Percentiles rank a stretch among this genome's conserved stretches.
These are phyloP conservation scores for Pichia exigua DNA, from an alignment of 805 yeast genomes.

Conservation along the genomic window DNA sequence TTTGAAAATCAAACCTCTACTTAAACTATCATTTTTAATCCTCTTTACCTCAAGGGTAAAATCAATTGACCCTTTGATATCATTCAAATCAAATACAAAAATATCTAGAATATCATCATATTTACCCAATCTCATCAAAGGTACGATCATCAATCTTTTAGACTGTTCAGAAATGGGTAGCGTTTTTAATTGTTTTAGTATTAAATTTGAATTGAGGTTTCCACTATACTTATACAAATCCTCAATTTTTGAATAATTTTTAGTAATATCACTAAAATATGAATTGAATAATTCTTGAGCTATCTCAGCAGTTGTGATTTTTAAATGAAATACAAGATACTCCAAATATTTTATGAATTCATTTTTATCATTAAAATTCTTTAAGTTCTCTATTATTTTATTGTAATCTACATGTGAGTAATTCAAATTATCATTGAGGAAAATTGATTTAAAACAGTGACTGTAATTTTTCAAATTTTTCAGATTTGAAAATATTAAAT, in stretches of 20 bases:
- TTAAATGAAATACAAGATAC: conserved; percentile 36
- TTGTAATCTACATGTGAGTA: conserved; percentile 22
- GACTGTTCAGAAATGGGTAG: conserved; percentile 15
- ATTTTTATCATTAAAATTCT: conserved; percentile 12
- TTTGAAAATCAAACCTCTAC: conserved; percentile 34
- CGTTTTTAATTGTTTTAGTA: conserved; percentile 19
- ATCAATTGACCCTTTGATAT: conserved; percentile 47
- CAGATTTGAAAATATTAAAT: conserved; percentile 50
- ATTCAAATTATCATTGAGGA: conserved; percentile 58
- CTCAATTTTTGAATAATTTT: conserved; percentile 26
- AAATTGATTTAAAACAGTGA: conserved; percentile 39
- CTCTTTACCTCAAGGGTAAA: conserved; percentile 48
- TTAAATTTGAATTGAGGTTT: conserved; percentile 32
- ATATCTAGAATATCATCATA: conserved; percentile 59
- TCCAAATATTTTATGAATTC: conserved; percentile 44
- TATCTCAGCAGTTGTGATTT: conserved; percentile 30
- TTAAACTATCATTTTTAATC: conserved; percentile 10
- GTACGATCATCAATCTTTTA: conserved; percentile 43
- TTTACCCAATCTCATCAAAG: conserved; percentile 50
- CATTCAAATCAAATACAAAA: conserved; percentile 47
- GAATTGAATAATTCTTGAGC: conserved; percentile 38
- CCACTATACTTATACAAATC: conserved; percentile 26
- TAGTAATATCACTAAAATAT: conserved; percentile 31
- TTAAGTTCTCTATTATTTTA: conserved; percentile 47
- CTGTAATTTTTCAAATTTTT: conserved; percentile 16